phyloP scores from a whole-genome alignment of 2,329 filamentous ascomycete genomes.

The Botryotinia globosa region DNA sequence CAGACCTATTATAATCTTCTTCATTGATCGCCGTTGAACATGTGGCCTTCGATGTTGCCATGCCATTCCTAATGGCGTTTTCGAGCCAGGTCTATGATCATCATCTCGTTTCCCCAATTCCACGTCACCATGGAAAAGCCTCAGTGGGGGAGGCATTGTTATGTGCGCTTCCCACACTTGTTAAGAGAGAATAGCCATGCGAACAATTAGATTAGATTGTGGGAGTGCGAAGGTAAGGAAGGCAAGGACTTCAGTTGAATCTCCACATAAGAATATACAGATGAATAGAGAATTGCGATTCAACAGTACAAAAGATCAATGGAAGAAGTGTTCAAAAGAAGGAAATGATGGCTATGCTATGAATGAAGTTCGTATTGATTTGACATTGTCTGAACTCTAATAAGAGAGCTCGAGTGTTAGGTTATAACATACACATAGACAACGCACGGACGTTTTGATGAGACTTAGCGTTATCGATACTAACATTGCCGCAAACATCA shows the following conservation, averaged over 20 bases:
- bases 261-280: background rate
- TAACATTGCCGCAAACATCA: background rate
- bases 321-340: background rate
- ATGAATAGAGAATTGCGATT: background rate
- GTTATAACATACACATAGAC: background rate
- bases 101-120: constrained; percentile 65
- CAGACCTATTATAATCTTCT: constrained; percentile 50
- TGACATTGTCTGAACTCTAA: background rate
- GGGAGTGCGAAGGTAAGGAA: background rate
- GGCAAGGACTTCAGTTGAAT: background rate
- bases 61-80: constrained; percentile 33
- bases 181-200: constrained; percentile 28
- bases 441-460: background rate
- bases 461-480: background rate
- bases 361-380: background rate
- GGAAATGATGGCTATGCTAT: background rate
- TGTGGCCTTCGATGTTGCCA: constrained; percentile 42
- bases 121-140: constrained; percentile 52
- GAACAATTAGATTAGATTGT: constrained; percentile 4
- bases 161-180: constrained; percentile 31
- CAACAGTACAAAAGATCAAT: background rate
- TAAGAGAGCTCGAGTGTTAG: background rate
- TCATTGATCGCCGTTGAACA: constrained; percentile 48
- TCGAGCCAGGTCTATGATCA: constrained; percentile 48
- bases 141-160: constrained; percentile 42